phyloP scores from a whole-genome alignment of 108 stramenopile species.

The Nannochloropsis salina region DNA sequence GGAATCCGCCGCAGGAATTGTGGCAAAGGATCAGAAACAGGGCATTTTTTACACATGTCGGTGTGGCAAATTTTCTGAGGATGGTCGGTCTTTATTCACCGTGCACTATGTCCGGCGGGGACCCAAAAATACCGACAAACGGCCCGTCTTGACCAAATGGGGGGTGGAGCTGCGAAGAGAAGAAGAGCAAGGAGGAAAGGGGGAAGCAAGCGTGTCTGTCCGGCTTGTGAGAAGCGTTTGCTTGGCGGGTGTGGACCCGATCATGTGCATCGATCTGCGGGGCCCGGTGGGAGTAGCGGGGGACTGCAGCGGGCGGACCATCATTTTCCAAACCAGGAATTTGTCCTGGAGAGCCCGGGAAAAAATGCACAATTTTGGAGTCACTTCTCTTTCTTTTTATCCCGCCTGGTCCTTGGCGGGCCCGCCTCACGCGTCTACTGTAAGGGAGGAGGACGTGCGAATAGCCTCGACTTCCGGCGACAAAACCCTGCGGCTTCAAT shows the following conservation, averaged over 20 bases:
- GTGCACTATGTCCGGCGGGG: not conserved
- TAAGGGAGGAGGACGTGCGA: slow-evolving; percentile 15
- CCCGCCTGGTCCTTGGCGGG: not conserved
- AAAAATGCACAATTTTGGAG: slow-evolving; percentile 14
- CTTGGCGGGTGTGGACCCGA: not conserved
- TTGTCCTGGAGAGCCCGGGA: not conserved
- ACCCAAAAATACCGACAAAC: not conserved
- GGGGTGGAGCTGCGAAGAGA: not conserved
- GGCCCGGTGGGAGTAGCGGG: not conserved
- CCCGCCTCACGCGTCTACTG: not conserved
- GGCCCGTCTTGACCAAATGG: not conserved
- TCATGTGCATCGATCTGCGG: slow-evolving; percentile 8
- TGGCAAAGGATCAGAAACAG: not conserved
- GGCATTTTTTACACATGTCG: not conserved
- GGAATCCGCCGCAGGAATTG: not conserved
- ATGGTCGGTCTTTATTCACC: not conserved
- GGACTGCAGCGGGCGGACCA: slow-evolving; percentile 6
- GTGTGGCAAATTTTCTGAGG: slow-evolving; percentile 10
- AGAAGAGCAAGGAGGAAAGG: not conserved
- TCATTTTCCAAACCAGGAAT: slow-evolving; percentile 8
- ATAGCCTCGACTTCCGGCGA: not conserved
- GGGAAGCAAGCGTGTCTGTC: not conserved
- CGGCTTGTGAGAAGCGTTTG: not conserved
- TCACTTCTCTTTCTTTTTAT: not conserved
- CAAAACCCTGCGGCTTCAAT: not conserved